Evolutionary conservation across 2,329 filamentous ascomycete genomes (phyloP), one percentile per base, ranked within the genome.

Genomic region (Stagonosporopsis chrysanthemi): DNA sequence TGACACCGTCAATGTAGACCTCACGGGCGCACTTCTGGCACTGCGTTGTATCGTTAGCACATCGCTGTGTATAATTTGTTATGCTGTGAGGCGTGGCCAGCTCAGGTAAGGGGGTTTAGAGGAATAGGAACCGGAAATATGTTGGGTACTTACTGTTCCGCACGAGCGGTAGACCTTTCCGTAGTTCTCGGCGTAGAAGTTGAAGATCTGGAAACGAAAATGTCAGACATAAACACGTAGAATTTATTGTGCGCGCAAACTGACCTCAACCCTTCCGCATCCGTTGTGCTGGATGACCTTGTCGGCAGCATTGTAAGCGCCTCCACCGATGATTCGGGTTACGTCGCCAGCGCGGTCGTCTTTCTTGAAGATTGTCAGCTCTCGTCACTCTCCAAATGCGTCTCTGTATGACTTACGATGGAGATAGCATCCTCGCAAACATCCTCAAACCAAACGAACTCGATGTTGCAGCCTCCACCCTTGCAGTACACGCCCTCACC

Each of bases 361-460:
- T 39, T 48, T 48, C 45, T 48, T 39, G 19, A 22, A 38, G 19
- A 19, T 22, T 48, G 45, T 48, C 45, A 48, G 45, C 22, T 29
- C 12, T 15, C 9, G n/a, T 38, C 11, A 48, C 2, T n/a, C 5
- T 22, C 11, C 6, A 39, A 6, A 15, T 33, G 31, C 15, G 8
- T 17, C 7, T 6, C 1, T 19, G 33, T 28, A 26, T 6, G 6
- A 48, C 45, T 39, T 29, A 48, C 45, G 12, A 48, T 48, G 33
- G 45, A 48, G 22, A 48, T 48, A 17, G 45, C 45, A 15, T 45
- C 42, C 26, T 45, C 42, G 42, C 42, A 45, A n/a, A 45, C 42
- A 14, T 45, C 42, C 42, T 45, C 45, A n/a, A 48, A 48, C 45
- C 45, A 48, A n/a, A 48, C 45, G n/a, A 48, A 48, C 31, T 48